Conservation (phyloP, 129 eudicot species). For the Lactuca sativa region DNA sequence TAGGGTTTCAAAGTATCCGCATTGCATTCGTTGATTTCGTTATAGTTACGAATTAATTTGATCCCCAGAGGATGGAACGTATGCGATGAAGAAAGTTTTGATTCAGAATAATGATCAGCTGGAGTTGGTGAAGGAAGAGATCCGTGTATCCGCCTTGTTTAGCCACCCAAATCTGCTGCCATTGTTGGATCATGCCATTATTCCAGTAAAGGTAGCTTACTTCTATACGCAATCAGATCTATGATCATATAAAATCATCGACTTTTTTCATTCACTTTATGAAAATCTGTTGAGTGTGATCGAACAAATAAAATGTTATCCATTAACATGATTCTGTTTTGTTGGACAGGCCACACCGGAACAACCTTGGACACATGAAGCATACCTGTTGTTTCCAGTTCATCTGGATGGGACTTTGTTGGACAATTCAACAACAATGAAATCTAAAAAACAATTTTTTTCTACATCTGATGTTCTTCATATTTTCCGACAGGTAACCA, state of each 20-base stretch:
- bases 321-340: conserved; percentile 12
- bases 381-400: conserved; percentile 86
- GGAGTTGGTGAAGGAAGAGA: conserved; percentile 94
- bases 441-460: conserved; percentile 77
- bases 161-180: conserved; percentile 86
- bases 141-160: conserved; percentile 83
- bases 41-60: neutral
- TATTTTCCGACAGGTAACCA: conserved; percentile 76
- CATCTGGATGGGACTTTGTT: conserved; percentile 88
- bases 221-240: neutral
- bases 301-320: neutral
- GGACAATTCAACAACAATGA: conserved; percentile 70
- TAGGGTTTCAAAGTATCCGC: conserved; percentile 9
- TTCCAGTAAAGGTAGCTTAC: conserved; percentile 66
- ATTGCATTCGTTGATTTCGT: conserved; percentile 12
- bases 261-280: neutral
- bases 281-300: conserved; percentile 9
- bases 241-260: neutral
- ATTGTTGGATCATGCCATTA: conserved; percentile 85
- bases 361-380: conserved; percentile 86
- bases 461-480: conserved; percentile 84
- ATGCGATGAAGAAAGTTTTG: conserved; percentile 96
- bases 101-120: conserved; percentile 82
- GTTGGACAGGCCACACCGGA: conserved; percentile 54
- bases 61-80: conserved; percentile 90